A percentile compares a stretch with the other conserved stretches of the same genome.
These are phyloP conservation scores for Clavariopsis aquatica DNA, from an alignment of 495 filamentous ascomycete genomes.

Conservation along the genomic window DNA sequence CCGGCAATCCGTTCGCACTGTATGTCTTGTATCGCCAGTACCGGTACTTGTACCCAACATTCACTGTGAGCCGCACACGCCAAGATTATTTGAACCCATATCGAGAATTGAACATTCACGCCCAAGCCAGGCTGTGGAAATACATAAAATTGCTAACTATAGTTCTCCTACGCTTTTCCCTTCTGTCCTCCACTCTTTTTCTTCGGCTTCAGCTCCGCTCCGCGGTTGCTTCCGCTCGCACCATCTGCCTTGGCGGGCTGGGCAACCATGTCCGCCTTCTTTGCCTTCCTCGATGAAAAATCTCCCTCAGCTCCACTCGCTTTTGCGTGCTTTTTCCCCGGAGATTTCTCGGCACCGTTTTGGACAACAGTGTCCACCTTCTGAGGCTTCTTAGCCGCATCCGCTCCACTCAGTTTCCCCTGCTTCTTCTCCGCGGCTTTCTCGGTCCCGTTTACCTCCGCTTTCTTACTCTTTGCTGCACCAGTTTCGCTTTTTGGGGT, in stretches of 20 bases:
- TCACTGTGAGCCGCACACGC: no score
- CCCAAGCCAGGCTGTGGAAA: not conserved
- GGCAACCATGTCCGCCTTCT: constrained; percentile 10
- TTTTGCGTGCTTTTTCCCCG: no score
- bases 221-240: constrained; percentile 11
- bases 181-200: constrained; percentile 19
- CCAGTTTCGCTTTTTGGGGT: not conserved
- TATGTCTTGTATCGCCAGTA: not conserved
- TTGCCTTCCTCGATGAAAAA: no score
- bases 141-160: not conserved
- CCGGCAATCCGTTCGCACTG: not conserved
- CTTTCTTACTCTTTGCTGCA: constrained; percentile 1
- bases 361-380: constrained; percentile 8
- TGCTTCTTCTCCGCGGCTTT: not conserved
- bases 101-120: not conserved
- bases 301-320: no score
- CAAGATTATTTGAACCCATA: not conserved
- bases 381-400: constrained; percentile 5
- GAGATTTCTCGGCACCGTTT: no score
- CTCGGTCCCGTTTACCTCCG: constrained; percentile 11
- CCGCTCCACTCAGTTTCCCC: not conserved
- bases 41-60: not conserved
- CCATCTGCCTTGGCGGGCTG: constrained; percentile 4
- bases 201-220: constrained; percentile 16
- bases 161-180: not conserved